These are phyloP conservation scores for Ophiosphaerella narmari DNA, from an alignment of 2,329 filamentous ascomycete species.

Conservation along the genomic window DNA sequence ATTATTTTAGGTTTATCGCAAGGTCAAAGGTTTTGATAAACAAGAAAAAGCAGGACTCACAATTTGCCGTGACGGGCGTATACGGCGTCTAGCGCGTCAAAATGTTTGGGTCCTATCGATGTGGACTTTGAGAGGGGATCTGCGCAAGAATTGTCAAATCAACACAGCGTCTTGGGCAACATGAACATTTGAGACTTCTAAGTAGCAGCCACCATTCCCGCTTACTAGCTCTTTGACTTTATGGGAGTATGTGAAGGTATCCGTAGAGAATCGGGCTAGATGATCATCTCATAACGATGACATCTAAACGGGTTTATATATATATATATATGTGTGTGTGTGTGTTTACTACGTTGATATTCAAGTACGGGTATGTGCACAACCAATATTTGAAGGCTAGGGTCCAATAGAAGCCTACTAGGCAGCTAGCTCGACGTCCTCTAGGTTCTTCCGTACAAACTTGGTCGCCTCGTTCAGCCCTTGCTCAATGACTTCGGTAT, in stretches of 20 bases:
- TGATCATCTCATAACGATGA: no score
- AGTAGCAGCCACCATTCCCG: no score
- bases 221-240: conserved; percentile 9
- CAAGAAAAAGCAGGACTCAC: not conserved
- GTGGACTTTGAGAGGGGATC: not conserved
- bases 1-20: no score
- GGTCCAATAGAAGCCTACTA: conserved; percentile 7
- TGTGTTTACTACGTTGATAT: no score
- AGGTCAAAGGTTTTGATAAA: no score
- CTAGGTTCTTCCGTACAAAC: conserved; percentile 62
- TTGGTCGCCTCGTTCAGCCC: conserved; percentile 62
- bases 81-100: conserved; percentile 28
- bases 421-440: conserved; percentile 53
- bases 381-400: no score
- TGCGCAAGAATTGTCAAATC: no score
- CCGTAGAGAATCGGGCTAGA: not conserved
- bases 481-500: conserved; percentile 69
- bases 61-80: conserved; percentile 14
- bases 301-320: no score
- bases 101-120: not conserved
- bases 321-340: no score
- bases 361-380: no score
- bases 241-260: conserved; percentile 17
- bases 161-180: no score
- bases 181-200: no score